Evolutionary conservation across 2,329 filamentous ascomycete species (phyloP).

Genomic region (Curvularia spicifera): DNA sequence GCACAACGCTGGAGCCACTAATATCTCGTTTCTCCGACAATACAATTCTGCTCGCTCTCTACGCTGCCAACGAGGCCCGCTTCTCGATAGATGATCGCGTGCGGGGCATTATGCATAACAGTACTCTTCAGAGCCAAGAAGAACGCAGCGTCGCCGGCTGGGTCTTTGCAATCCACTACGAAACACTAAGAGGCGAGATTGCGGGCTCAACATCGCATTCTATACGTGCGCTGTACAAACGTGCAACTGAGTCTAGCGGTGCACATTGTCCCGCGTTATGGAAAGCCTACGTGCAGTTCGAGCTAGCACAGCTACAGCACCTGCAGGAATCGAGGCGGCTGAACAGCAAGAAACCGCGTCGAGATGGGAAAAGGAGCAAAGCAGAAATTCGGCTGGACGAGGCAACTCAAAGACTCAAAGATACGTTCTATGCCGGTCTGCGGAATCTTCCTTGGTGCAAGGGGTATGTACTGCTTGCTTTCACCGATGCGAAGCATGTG

Average conservation of each 20-base stretch:
- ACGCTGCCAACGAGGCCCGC: slow-evolving; percentile 74
- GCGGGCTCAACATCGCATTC: slow-evolving; percentile 58
- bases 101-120: slow-evolving; percentile 64
- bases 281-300: slow-evolving; percentile 44
- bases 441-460: slow-evolving; percentile 69
- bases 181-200: slow-evolving; percentile 55
- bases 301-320: slow-evolving; percentile 26
- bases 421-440: slow-evolving; percentile 63
- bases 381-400: slow-evolving; percentile 29
- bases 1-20: slow-evolving; percentile 66
- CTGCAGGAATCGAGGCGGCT: slow-evolving; percentile 19
- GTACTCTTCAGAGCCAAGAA: slow-evolving; percentile 39
- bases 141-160: slow-evolving; percentile 56
- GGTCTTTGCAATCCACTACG: slow-evolving; percentile 63
- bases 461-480: slow-evolving; percentile 63
- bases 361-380: slow-evolving; percentile 32
- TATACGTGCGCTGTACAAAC: slow-evolving; percentile 62
- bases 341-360: slow-evolving; percentile 15
- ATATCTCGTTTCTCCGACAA: slow-evolving; percentile 74
- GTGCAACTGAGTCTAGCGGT: slow-evolving; percentile 52
- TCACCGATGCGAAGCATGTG: slow-evolving; percentile 49
- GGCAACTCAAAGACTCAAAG: slow-evolving; percentile 54
- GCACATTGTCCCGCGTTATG: slow-evolving; percentile 42
- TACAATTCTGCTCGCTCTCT: slow-evolving; percentile 74
- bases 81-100: slow-evolving; percentile 79